Base-by-base conservation (phyloP, 2,329 filamentous ascomycete species). In the Fusarium sp. region DNA sequence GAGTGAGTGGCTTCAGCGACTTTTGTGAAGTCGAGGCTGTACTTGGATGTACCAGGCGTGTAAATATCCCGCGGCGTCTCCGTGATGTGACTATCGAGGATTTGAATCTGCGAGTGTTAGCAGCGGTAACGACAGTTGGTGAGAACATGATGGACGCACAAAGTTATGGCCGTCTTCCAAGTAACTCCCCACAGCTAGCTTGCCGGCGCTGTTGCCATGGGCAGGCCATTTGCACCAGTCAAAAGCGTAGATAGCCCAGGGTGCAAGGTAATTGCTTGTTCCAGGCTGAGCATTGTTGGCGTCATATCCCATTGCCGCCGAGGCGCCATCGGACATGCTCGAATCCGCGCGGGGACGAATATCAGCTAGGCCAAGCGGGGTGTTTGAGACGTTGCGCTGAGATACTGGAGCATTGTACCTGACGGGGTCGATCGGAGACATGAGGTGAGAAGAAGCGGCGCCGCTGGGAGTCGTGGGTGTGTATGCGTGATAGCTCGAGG, bases 151-250 rank as follows among this genome's bases (percentile, higher is more conserved):
- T 49, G 41, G 21, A 27, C 41, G 44, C 38, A 97, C 93, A 81
- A 96, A 99, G 75, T 99, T 99, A 79, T 99, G 95, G 6, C 93
- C 94, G 77, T 99, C 95, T 78, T 99, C 95, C 47, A 98, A 80
- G 74, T 98, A 98, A 79, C 95, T 99, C 57, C 94, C 95, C 35
- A 99, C 84, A 11, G 95, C 95, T 68, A 99, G 85, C 77, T 98
- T 98, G 35, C 95, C 95, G 4, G 92, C 92, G 61, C 91, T 88
- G 66, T 88, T 88, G 70, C 78, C 88, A 70, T 92, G 87, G 3
- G 94, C 88, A 14, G 91, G 87, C 94, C 95, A 99, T 77, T 99
- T 99, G 80, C 95, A 99, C 95, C 95, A 99, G 78, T 99, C 95
- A 70, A 96, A 94, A 11, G 95, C 94, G 75, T 98, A 99, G 51